A percentile compares a stretch with the other conserved stretches of the same genome.
Evolutionary conservation across 2,329 filamentous ascomycete species (phyloP).

Genomic region (Mycocentrospora acerina): DNA sequence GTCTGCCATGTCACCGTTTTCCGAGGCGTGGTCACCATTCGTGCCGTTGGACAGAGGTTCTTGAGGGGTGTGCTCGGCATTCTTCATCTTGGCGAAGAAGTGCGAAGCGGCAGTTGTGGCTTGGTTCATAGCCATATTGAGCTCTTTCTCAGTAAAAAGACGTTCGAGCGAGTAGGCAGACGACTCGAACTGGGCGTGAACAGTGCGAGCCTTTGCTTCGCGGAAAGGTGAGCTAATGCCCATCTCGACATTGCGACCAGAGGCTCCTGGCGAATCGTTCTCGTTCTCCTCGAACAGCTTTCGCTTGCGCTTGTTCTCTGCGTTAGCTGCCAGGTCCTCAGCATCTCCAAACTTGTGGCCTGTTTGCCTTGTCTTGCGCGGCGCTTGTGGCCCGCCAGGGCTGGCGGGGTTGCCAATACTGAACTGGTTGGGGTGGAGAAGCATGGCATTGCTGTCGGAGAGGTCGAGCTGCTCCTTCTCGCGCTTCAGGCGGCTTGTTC

Average conservation of each 20-base stretch:
- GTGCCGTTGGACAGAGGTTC: conserved; percentile 36
- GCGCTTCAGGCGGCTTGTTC: conserved; percentile 58
- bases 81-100: conserved; percentile 58
- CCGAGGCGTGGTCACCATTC: conserved; percentile 39
- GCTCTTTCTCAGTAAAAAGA: conserved; percentile 69
- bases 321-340: conserved; percentile 50
- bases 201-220: conserved; percentile 54
- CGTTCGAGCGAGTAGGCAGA: conserved; percentile 62
- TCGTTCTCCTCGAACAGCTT: conserved; percentile 60
- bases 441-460: conserved; percentile 64
- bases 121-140: conserved; percentile 61
- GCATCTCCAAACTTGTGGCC: conserved; percentile 57
- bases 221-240: conserved; percentile 53
- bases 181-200: conserved; percentile 59
- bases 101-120: conserved; percentile 61
- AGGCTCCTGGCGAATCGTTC: conserved; percentile 58
- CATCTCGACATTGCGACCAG: conserved; percentile 49
- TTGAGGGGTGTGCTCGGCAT: conserved; percentile 28
- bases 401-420: conserved; percentile 65
- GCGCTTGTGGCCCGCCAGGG: conserved; percentile 60
- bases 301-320: conserved; percentile 58
- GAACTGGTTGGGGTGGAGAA: conserved; percentile 67
- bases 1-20: conserved; percentile 42
- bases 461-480: conserved; percentile 69
- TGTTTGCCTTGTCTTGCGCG: conserved; percentile 64